Evolutionary conservation across 306 rosid species (phyloP).

Genomic region (Cyamopsis tetragonoloba): DNA sequence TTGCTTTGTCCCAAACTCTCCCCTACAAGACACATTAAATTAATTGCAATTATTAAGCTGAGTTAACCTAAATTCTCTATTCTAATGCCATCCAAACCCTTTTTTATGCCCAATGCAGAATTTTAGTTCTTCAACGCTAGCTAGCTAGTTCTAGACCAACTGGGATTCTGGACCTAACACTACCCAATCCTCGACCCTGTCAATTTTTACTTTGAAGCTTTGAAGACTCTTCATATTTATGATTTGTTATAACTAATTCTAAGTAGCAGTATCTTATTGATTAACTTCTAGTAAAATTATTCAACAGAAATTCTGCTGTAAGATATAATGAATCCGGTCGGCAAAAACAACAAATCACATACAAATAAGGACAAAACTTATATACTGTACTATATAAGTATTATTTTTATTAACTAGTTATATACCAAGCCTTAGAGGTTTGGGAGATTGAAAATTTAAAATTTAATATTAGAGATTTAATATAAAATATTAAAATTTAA

Average conservation of each 20-base stretch:
- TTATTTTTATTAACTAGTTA: too few species aligned
- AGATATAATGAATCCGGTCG: too few species aligned
- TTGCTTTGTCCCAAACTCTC: constrained; percentile 38
- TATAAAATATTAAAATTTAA: too few species aligned
- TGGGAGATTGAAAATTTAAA: too few species aligned
- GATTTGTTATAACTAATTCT: too few species aligned
- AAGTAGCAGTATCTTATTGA: too few species aligned
- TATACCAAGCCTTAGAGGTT: too few species aligned
- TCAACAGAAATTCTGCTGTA: not conserved
- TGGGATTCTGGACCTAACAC: constrained; percentile 26
- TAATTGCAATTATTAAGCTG: not conserved
- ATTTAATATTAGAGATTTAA: too few species aligned
- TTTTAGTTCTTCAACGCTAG: constrained; percentile 39
- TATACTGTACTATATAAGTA: too few species aligned
- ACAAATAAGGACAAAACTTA: too few species aligned
- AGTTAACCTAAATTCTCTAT: constrained; percentile 4
- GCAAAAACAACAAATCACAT: too few species aligned
- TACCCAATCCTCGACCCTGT: not conserved
- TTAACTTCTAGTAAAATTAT: not conserved
- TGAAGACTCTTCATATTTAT: not conserved
- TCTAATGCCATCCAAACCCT: constrained; percentile 7
- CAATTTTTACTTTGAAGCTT: not conserved
- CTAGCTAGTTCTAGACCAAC: constrained; percentile 26
- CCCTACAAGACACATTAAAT: constrained; percentile 17
- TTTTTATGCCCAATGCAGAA: constrained; percentile 18